Conservation (phyloP, 768 basidiomycete genomes). For the Galerina sulciceps region DNA sequence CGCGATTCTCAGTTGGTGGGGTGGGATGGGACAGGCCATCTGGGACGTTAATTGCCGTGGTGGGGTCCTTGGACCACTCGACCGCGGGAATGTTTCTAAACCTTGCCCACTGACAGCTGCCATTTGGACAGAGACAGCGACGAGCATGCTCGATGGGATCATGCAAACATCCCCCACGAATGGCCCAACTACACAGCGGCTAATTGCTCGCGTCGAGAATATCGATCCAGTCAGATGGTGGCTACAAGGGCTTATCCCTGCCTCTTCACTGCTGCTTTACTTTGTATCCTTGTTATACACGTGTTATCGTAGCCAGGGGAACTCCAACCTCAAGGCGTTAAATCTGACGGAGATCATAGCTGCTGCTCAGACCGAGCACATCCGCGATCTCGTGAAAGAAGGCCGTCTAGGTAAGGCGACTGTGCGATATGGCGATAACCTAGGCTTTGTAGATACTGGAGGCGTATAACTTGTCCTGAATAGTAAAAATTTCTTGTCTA, state of each 20-base stretch:
- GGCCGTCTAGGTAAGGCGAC: too few species aligned
- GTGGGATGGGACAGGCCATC: slow-evolving; percentile 16
- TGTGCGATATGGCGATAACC: too few species aligned
- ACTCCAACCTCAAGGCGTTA: too few species aligned
- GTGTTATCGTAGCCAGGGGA: not conserved
- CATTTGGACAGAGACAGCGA: slow-evolving; percentile 17
- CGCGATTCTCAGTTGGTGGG: slow-evolving; percentile 25
- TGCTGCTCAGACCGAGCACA: too few species aligned
- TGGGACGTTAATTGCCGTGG: slow-evolving; percentile 21
- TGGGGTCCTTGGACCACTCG: slow-evolving; percentile 20
- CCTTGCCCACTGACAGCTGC: slow-evolving; percentile 15
- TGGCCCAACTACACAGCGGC: slow-evolving; percentile 4
- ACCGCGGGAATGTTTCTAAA: not conserved
- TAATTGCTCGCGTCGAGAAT: slow-evolving; percentile 11
- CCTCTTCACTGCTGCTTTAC: slow-evolving; percentile 14
- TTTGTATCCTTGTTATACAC: slow-evolving; percentile 1
- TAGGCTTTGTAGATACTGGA: too few species aligned
- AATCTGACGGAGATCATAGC: too few species aligned
- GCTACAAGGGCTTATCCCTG: slow-evolving; percentile 20
- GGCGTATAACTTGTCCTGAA: too few species aligned
- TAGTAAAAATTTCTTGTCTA: too few species aligned
- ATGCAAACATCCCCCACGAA: slow-evolving; percentile 18
- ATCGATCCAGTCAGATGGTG: slow-evolving; percentile 19
- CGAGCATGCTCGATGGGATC: slow-evolving; percentile 21
- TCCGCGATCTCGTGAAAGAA: too few species aligned